These are phyloP conservation scores for Calonectria ilicicola DNA, from an alignment of 2,329 filamentous ascomycete genomes.

Conservation along the genomic window DNA sequence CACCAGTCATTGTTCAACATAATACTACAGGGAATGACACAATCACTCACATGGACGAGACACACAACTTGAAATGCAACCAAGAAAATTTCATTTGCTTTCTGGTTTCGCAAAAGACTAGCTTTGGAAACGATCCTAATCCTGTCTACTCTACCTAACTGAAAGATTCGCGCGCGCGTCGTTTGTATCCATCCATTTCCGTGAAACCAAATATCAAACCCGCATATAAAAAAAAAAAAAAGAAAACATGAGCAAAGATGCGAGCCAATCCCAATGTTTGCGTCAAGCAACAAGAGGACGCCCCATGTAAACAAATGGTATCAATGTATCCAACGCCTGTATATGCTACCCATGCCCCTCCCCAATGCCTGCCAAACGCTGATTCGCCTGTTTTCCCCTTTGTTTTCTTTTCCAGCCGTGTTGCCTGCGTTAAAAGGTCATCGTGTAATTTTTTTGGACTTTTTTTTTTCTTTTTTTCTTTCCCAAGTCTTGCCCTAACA, in stretches of 20 bases:
- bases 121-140: neutral
- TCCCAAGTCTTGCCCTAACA: slow-evolving; percentile 9
- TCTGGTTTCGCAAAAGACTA: slow-evolving; percentile 23
- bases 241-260: slow-evolving; percentile 14
- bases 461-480: neutral
- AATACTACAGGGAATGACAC: neutral
- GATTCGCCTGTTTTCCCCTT: neutral
- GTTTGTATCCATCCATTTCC: slow-evolving; percentile 24
- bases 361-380: slow-evolving; percentile 18
- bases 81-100: slow-evolving; percentile 20
- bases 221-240: slow-evolving; percentile 22
- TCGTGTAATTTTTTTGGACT: neutral
- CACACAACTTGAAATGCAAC: slow-evolving; percentile 18
- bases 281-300: slow-evolving; percentile 12
- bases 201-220: slow-evolving; percentile 26
- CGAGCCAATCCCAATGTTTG: neutral
- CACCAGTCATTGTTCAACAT: slow-evolving; percentile 2
- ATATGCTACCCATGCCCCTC: slow-evolving; percentile 38
- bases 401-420: neutral
- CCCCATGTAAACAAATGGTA: slow-evolving; percentile 37
- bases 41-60: neutral
- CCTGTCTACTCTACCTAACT: slow-evolving; percentile 5
- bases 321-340: slow-evolving; percentile 45
- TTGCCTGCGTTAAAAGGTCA: neutral
- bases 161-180: slow-evolving; percentile 14